Conservation (phyloP, 2,329 filamentous ascomycete genomes). For the Trichoderma polysporum region DNA sequence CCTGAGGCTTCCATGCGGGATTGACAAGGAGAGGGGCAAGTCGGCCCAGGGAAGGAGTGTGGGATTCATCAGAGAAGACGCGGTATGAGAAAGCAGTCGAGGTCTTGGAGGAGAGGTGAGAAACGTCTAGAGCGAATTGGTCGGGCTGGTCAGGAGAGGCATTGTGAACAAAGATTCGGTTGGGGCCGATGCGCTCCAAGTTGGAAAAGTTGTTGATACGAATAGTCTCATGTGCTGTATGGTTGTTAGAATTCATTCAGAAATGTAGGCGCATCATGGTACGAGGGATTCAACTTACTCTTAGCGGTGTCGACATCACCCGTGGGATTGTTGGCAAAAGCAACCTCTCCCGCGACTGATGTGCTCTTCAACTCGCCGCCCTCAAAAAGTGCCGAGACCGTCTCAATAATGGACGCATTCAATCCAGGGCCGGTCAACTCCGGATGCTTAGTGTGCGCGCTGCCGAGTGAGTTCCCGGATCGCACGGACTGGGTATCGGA, state of each 20-base stretch:
- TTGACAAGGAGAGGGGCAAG: slow-evolving; percentile 73
- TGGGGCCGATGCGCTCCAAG: slow-evolving; percentile 92
- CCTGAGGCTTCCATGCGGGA: slow-evolving; percentile 79
- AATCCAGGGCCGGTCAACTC: slow-evolving; percentile 78
- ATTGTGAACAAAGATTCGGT: slow-evolving; percentile 84
- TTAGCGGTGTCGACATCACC: slow-evolving; percentile 43
- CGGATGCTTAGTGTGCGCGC: slow-evolving; percentile 72
- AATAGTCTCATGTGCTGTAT: slow-evolving; percentile 59
- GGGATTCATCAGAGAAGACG: slow-evolving; percentile 66
- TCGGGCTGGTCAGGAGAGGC: slow-evolving; percentile 64
- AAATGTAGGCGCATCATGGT: neutral
- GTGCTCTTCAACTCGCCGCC: slow-evolving; percentile 68
- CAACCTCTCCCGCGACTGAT: slow-evolving; percentile 83
- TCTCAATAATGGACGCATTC: slow-evolving; percentile 87
- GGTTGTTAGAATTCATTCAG: no score
- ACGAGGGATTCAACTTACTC: slow-evolving; percentile 42
- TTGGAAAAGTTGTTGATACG: slow-evolving; percentile 82
- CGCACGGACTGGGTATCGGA: slow-evolving; percentile 91
- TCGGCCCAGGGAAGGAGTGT: slow-evolving; percentile 43
- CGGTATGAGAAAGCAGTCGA: slow-evolving; percentile 91
- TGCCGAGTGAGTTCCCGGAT: slow-evolving; percentile 77
- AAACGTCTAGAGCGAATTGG: slow-evolving; percentile 74
- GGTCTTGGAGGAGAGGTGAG: slow-evolving; percentile 66
- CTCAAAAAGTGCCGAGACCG: slow-evolving; percentile 81
- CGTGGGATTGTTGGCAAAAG: slow-evolving; percentile 71